These are phyloP conservation scores for Ramularia collo-cygni DNA, from an alignment of 2,329 filamentous ascomycete species.

Conservation along the genomic window DNA sequence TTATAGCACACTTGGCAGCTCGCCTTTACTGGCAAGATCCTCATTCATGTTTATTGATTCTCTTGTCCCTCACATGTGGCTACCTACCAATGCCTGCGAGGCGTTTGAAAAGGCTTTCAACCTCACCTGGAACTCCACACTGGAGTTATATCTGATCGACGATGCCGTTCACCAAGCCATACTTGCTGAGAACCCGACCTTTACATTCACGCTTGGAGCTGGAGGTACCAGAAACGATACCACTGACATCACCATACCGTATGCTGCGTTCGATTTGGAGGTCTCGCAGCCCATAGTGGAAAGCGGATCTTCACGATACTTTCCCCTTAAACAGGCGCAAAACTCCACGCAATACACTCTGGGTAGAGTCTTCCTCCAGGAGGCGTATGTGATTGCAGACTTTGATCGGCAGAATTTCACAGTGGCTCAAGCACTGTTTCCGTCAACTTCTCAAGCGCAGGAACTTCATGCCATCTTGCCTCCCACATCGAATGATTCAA, in stretches of 20 bases:
- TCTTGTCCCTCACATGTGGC: conserved; percentile 35
- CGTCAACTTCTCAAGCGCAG: conserved; percentile 3
- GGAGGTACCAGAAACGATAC: conserved; percentile 6
- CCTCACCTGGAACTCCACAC: conserved; percentile 31
- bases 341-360: conserved; percentile 22
- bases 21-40: conserved; percentile 1
- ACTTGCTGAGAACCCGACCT: conserved; percentile 26
- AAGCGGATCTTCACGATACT: conserved; percentile 10
- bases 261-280: conserved; percentile 32
- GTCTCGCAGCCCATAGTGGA: conserved; percentile 22
- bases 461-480: not conserved
- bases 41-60: conserved; percentile 32
- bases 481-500: not conserved
- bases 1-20: not conserved
- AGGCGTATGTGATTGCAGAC: conserved; percentile 25
- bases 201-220: conserved; percentile 30
- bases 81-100: conserved; percentile 30
- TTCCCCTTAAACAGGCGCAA: conserved; percentile 18
- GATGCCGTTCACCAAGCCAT: conserved; percentile 17
- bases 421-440: conserved; percentile 21
- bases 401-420: conserved; percentile 22
- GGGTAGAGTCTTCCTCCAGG: conserved; percentile 24
- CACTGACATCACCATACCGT: conserved; percentile 31
- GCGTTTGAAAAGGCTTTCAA: conserved; percentile 33
- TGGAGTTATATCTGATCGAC: conserved; percentile 34